phyloP scores from a whole-genome alignment of 2,329 filamentous ascomycete species.

The Stachybotrys elegans region DNA sequence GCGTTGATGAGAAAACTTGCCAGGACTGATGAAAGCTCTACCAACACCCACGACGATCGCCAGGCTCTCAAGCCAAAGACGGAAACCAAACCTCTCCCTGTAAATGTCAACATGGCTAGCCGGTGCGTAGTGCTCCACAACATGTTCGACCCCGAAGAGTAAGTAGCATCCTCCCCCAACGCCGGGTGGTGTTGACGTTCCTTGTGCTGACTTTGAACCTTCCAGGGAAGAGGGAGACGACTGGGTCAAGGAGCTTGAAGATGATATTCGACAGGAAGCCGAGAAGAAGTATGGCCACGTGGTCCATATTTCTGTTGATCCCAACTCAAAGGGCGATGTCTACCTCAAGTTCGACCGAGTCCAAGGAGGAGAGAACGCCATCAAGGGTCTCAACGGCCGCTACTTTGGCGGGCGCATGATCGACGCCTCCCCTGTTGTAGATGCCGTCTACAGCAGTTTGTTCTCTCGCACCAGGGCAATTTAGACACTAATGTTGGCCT shows the following conservation, averaged over 20 bases:
- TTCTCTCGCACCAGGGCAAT: slow-evolving; percentile 84
- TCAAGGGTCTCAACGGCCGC: slow-evolving; percentile 94
- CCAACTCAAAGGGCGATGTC: slow-evolving; percentile 91
- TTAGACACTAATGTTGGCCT: slow-evolving; percentile 55
- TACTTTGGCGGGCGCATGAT: slow-evolving; percentile 93
- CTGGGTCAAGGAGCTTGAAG: slow-evolving; percentile 92
- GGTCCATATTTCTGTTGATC: slow-evolving; percentile 92
- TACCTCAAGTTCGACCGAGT: slow-evolving; percentile 98
- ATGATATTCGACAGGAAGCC: slow-evolving; percentile 89
- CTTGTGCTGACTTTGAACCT: slow-evolving; percentile 26
- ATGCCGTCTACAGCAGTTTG: slow-evolving; percentile 97
- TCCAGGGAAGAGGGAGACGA: slow-evolving; percentile 74
- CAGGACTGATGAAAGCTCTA: slow-evolving; percentile 77
- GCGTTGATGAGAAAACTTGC: slow-evolving; percentile 98
- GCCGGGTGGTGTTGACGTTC: not conserved
- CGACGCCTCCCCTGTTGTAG: slow-evolving; percentile 91
- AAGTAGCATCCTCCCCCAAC: slow-evolving; percentile 37
- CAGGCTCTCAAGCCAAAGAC: slow-evolving; percentile 74
- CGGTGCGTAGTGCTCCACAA: slow-evolving; percentile 92
- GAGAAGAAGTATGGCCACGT: slow-evolving; percentile 95
- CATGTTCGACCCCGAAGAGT: slow-evolving; percentile 92
- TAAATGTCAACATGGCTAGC: slow-evolving; percentile 87
- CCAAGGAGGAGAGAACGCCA: slow-evolving; percentile 91
- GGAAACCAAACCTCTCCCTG: slow-evolving; percentile 70
- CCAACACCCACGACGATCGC: slow-evolving; percentile 61